Base-by-base conservation (phyloP, 2,329 filamentous ascomycete species). In the Ophiosphaerella narmari region DNA sequence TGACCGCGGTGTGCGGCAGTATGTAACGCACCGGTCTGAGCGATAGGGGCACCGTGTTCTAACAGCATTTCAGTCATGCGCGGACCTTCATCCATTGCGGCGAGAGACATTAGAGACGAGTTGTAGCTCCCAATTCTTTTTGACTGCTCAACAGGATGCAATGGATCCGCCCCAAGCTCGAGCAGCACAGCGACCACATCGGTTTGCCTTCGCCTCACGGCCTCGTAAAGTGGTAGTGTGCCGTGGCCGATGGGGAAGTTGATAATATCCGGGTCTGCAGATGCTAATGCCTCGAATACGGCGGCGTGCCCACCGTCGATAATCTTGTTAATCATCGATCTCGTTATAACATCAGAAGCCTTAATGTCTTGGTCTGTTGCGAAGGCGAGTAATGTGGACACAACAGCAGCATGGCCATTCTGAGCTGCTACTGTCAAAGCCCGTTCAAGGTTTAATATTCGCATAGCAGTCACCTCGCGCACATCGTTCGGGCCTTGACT, bases 141-240 rank as follows among this genome's bases (percentile, higher is more conserved):
- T 29, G 39, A 43, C 35, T 21, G 23, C 34, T 18, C n/a, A 38
- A 33, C 38, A 43, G 49, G 41, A 45, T 50, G 43, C 24, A 50
- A 40, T 49, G 54, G 54, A 50, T 57, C 51, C 43, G 54, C 54
- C 24, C 54, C 54, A 49, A 49, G 46, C 44, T 49, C 47, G 47
- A 57, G 54, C 23, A 54, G 44, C 18, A 48, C 45, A 45, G 29
- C 48, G 37, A 50, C 50, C 23, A 57, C 23, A 32, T 54, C 39
- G 24, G 48, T 13, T 47, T 39, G n/a, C 38, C 31, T 43, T 47
- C 31, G 44, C 39, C 39, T 51, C 39, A 47, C 54, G 35, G 54
- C 54, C 50, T 51, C 54, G 45, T 54, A 51, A 41, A 57, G 47
- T 39, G 45, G 37, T 45, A 35, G 44, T 33, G 13, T 31, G 37